A percentile compares a stretch with the other conserved stretches of the same genome.
Evolutionary conservation across 345 rosid genomes (phyloP).

Genomic region (Hevea brasiliensis): DNA sequence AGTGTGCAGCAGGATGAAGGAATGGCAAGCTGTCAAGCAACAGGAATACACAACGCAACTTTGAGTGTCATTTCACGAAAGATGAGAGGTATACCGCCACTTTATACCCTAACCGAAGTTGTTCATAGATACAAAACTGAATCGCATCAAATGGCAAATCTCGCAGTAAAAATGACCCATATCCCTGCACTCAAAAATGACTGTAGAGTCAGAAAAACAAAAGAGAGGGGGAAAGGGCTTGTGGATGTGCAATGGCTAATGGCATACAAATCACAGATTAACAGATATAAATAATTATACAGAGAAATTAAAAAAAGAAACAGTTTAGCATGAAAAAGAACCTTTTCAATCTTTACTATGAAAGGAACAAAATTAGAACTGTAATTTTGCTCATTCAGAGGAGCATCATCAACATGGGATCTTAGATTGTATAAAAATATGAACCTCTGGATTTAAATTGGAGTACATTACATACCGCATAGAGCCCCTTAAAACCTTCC

Average conservation of each 20-base stretch:
- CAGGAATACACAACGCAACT: neutral
- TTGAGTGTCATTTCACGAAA: neutral
- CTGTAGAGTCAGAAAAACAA: neutral
- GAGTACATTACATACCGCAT: conserved; percentile 58
- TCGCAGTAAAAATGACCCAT: conserved; percentile 77
- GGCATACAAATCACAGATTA: too few relatives aligned
- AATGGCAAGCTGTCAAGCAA: neutral
- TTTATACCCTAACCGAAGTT: conserved; percentile 83
- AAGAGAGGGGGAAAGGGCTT: neutral
- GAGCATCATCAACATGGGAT: neutral
- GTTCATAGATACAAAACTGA: conserved; percentile 96
- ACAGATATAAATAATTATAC: neutral
- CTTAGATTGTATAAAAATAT: neutral
- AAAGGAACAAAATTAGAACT: neutral
- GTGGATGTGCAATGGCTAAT: neutral
- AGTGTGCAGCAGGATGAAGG: neutral
- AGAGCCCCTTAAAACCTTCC: conserved; percentile 87
- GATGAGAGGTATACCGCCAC: conserved; percentile 55
- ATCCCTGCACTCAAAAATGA: conserved; percentile 52
- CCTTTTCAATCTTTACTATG: neutral
- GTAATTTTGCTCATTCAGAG: neutral
- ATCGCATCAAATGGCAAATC: conserved; percentile 97
- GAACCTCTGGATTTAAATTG: neutral
- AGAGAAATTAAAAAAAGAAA: neutral
- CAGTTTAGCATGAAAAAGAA: neutral